Evolutionary conservation across 306 rosid genomes (phyloP), one percentile per base, ranked within the genome.

Genomic region (Lotus japonicus): DNA sequence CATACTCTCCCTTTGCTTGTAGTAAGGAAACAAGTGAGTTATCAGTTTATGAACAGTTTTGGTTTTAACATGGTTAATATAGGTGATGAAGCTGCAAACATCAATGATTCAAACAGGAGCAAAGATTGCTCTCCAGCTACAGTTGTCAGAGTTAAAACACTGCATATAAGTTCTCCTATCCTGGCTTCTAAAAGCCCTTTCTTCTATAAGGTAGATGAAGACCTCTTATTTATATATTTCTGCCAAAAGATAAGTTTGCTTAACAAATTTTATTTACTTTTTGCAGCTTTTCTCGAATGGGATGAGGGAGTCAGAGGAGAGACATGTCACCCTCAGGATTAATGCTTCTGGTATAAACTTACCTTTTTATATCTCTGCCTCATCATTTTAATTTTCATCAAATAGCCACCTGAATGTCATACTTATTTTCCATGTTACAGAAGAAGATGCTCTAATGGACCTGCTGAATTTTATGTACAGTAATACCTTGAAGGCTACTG

Each of bases 181-280:
- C 74, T 95, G 89, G 99, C 99, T 50, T 97, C 99, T 50, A 95
- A 95, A 81, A 95, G 99, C 73, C 97, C 99, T 10, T 95, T 88
- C 73, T 95, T 95, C 84, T 91, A 91, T 31, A 88, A 91, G 96
- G 99, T 95, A 69, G 35, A 62, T 21, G 39, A 19, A 55, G 52
- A 5, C 21, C 19, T 60, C 68, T 42, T 74, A 55, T 66, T 58
- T 67, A 74, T 33, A 5, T 43, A 12, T 3, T 9, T 72, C 42
- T 70, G 43, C 50, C 23, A 58, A 9, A 49, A 39, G 1, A 0
- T 60, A 5, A 60, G 49, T 4, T 53, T 58, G 58, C 57, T 74
- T 15, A 70, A 69, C 46, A 0, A 18, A 38, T 67, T 70, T 69
- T 48, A 58, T 76, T 36, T 69, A 15, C 55, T 21, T 63, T 33